Evolutionary conservation across 805 yeast species (phyloP).

Genomic region (Yamadazyma paraphyllophila): DNA sequence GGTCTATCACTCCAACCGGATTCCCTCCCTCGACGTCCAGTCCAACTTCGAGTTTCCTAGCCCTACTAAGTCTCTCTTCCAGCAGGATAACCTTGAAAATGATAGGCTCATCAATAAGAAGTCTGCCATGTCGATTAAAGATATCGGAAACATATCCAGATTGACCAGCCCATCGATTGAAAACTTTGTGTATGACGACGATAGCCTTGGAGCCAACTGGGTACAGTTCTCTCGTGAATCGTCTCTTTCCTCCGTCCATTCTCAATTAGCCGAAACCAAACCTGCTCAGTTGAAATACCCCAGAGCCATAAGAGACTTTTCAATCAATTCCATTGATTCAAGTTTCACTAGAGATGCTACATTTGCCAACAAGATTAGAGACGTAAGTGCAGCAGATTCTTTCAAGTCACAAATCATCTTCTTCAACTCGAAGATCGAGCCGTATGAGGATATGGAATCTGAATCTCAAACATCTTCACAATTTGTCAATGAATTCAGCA

Average conservation of each 20-base stretch:
- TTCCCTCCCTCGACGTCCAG: constrained; percentile 22
- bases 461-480: constrained; percentile 28
- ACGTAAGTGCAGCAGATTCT: constrained; percentile 15
- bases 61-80: constrained; percentile 3
- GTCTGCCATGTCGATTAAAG: constrained; percentile 4
- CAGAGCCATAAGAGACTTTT: neutral
- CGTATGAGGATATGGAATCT: constrained; percentile 16
- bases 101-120: constrained; percentile 1
- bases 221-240: constrained; percentile 20
- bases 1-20: constrained; percentile 3
- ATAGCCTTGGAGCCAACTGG: constrained; percentile 27
- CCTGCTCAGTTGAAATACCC: constrained; percentile 4
- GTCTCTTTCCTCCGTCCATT: constrained; percentile 12
- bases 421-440: constrained; percentile 12
- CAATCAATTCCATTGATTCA: constrained; percentile 4
- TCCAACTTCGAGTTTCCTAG: constrained; percentile 31
- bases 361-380: constrained; percentile 12
- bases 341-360: constrained; percentile 8
- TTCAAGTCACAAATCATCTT: constrained; percentile 11
- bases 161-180: constrained; percentile 3
- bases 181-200: neutral
- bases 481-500: constrained; percentile 26
- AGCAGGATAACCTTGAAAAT: constrained; percentile 5
- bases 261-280: neutral
- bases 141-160: constrained; percentile 2